Conservation (phyloP, 768 basidiomycete species). For the Chalciporus chontae region DNA sequence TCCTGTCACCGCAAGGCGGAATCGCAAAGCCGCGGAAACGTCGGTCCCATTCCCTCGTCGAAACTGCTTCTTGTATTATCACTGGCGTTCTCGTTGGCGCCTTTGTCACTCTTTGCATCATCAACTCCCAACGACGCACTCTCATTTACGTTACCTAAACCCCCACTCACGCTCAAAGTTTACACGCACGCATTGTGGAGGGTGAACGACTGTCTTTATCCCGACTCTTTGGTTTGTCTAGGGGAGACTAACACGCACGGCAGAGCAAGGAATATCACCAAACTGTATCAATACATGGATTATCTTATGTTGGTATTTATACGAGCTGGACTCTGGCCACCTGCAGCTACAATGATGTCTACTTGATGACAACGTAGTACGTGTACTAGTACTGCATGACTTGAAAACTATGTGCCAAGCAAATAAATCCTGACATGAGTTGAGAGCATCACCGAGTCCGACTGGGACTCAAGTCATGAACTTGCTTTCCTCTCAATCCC, state of each 20-base stretch:
- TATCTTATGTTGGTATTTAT: constrained; percentile 32
- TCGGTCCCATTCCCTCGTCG: constrained; percentile 24
- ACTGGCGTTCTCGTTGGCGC: constrained; percentile 61
- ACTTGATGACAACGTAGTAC: background rate
- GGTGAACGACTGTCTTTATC: too few species aligned
- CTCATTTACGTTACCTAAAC: constrained; percentile 37
- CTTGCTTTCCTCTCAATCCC: constrained; percentile 38
- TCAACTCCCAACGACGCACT: constrained; percentile 46
- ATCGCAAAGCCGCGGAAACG: constrained; percentile 14
- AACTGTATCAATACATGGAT: constrained; percentile 21
- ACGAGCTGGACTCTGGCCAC: constrained; percentile 9
- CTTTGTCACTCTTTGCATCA: constrained; percentile 49
- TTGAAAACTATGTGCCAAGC: background rate
- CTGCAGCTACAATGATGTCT: background rate
- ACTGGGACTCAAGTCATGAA: too few species aligned
- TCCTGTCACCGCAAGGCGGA: constrained; percentile 3
- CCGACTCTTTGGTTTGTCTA: too few species aligned
- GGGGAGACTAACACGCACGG: background rate
- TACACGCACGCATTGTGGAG: too few species aligned
- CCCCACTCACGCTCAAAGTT: background rate
- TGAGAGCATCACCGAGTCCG: too few species aligned
- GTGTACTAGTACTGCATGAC: background rate
- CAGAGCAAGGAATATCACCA: constrained; percentile 5
- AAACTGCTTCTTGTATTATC: constrained; percentile 45
- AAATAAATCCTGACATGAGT: too few species aligned